Base-by-base conservation (phyloP, 2,329 filamentous ascomycete genomes). In the Pseudogymnoascus sp. region DNA sequence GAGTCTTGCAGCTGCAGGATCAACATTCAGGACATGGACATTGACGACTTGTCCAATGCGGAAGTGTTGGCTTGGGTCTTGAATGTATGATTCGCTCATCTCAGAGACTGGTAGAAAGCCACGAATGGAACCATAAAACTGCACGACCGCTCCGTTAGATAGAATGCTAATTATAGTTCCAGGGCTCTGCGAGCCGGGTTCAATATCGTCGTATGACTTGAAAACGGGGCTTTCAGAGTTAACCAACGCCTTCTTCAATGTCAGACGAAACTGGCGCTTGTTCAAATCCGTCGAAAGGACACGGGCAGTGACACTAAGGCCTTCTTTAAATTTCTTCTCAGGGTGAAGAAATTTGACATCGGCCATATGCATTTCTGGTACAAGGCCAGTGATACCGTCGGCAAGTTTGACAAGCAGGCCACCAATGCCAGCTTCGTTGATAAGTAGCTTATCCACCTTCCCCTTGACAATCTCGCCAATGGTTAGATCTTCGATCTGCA, bases 41-140 rank as follows among this genome's bases (percentile, higher is more conserved):
- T 86, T 95, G 67, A 99, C 88, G 1, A 96, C 93, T 73, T 99
- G 94, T 0, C 94, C 95, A 45, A 86, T 77, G 36, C 88, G 86
- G 78, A 99, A 99, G 75, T 97, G 92, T 70, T 95, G 87, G 52
- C 84, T 85, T 4, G 94, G 92, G 70, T 97, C 89, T 67, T 88
- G 84, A 70, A 99, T 97, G 71, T 88, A 97, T 9, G 92, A 92
- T 73, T 99, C 94, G 72, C 94, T 97, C 94, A 99, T 99, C 75
- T 99, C 93, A 1, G 90, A 90, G 0, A 96, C 87, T 1, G 94
- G 94, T 61, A 99, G 80, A 77, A 95, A 99, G 7, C 89, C 95
- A 66, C 86, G 85, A 18, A 99, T 80, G 7, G 80, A 77, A 15
- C 91, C 91, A 70, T 95, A 99, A 75, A 97, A 99, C 72, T 96